Conservation (phyloP, 345 rosid genomes). For the Syzygium aqueum region DNA sequence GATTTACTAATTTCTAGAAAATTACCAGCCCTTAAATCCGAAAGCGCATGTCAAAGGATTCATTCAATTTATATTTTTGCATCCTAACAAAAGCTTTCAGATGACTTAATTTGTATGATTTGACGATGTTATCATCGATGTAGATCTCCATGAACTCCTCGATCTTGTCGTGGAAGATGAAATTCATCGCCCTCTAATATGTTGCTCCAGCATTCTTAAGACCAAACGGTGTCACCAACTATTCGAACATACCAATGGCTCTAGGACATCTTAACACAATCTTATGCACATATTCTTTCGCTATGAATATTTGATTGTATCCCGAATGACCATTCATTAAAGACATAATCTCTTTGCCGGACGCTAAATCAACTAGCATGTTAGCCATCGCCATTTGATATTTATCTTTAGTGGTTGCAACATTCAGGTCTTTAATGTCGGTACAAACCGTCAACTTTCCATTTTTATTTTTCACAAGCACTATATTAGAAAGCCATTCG, state of each 20-base stretch:
- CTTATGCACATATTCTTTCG: background rate
- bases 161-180: background rate
- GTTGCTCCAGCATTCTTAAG: background rate
- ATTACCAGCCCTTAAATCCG: background rate
- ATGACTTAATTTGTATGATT: background rate
- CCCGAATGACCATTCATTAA: background rate
- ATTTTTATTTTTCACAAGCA: background rate
- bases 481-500: background rate
- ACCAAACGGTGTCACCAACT: background rate
- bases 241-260: background rate
- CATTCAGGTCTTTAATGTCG: background rate
- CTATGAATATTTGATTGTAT: background rate
- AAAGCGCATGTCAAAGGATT: background rate
- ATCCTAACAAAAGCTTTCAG: background rate
- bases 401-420: background rate
- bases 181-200: background rate
- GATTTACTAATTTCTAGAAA: background rate
- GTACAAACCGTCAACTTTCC: background rate
- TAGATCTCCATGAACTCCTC: background rate
- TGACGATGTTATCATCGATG: background rate
- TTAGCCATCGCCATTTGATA: background rate
- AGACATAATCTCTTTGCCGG: background rate
- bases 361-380: background rate
- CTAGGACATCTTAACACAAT: background rate
- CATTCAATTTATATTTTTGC: background rate